Evolutionary conservation across 768 basidiomycete genomes (phyloP), one percentile per base, ranked within the genome.

Genomic region (Gautieria morchelliformis): DNA sequence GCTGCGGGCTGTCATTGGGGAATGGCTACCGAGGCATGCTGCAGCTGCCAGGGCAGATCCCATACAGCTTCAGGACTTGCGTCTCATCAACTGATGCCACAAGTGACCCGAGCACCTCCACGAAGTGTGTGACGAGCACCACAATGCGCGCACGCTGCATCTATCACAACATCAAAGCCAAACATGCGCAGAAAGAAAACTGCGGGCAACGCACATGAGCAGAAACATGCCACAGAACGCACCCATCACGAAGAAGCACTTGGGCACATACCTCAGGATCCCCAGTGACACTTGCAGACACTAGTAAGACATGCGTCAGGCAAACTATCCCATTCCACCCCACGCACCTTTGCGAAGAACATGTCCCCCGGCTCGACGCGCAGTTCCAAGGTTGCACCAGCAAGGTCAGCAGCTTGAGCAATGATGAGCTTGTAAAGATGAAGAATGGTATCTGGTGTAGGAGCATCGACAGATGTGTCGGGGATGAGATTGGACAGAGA

Each of bases 201-300:
- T 2, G 27, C 27, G 5, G 27, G 3, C 27, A 37, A 24, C 33
- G 24, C 53, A 86, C 86, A 89, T 90, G 61, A 90, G 78, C 53
- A 91, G 72, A 72, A 90, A 91, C 0, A 87, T 89, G 27, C 85
- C 87, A 1, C 89, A 88, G 65, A 91, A 91, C 1, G 85, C 80
- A 2, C 84, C 79, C 64, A 89, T 90, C 33, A 90, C 76, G 56
- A 59, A 62, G 70, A 62, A 69, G 82, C 87, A 87, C 67, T 91
- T 89, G 0, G 89, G 86, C 0, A 87, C 80, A 63, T 79, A 89
- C 48, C 85, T 79, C 81, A 90, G 83, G 66, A 87, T 7, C 86
- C 87, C 46, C 79, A 84, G 0, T 84, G 84, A 89, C 17, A 85
- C 73, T 20, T 84, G 78, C 64, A 87, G 73, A 63, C 87, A 89